Base-by-base conservation (phyloP, 306 rosid species). In the Citrullus amarus region DNA sequence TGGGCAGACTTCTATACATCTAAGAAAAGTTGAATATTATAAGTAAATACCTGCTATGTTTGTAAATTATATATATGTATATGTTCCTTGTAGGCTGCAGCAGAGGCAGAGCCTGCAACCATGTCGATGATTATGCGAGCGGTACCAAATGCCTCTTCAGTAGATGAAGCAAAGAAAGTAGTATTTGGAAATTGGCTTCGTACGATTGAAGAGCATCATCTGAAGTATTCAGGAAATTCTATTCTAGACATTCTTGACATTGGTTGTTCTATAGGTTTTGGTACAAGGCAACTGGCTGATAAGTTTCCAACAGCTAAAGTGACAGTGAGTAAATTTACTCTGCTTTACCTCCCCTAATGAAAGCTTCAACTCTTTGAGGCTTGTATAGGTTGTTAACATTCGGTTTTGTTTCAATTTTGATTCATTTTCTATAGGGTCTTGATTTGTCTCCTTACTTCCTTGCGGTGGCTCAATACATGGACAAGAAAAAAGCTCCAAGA, bases 361-460 rank as follows among this genome's bases (percentile, higher is more conserved):
- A 63, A 57, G 1, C 32, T 57, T 9, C 32, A 36, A 65, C 11
- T 20, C 55, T 69, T 51, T 30, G 30, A 41, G 66, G 54, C 20
- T 38, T 68, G 78, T 38, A 60, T 65, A 67, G 41, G 80, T 41
- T 12, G 17, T 46, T 10, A n/a, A 46, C 34, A 9, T 46, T 50
- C 41, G 30, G 39, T 71, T 71, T 69, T 34, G 15, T 14, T 58
- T 71, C 58, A 25, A 28, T 67, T 32, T 38, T 18, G 25, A 41
- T 67, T n/a, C 53, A 48, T 79, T 57, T 70, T 58, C 74, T 85
- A 60, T 83, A 88, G 93, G 93, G 91, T 36, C 87, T 90, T 53
- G 91, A 90, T 88, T 66, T 90, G 87, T 90, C 93, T 73, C 93
- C 91, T 12, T 86, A 86, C 83, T 88, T 90, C 80, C 91, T 90